Evolutionary conservation across 1,284 basidiomycete species (phyloP), one percentile per base, ranked within the genome.

Genomic region (Tilletia horrida): DNA sequence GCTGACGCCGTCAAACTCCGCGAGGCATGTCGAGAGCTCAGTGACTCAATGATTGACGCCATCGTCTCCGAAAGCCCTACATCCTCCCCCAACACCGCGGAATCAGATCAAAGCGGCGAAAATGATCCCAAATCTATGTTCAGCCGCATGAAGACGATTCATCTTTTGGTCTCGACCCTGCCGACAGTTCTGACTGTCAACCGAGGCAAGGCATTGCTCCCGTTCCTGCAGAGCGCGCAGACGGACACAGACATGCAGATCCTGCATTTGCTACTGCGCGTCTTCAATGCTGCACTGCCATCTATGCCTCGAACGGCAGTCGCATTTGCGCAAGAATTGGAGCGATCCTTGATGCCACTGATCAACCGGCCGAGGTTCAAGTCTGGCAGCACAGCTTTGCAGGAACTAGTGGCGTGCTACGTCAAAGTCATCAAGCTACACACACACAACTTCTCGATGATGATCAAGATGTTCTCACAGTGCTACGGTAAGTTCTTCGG

Each of bases 361-460:
- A 87, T 95, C 75, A 90, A 90, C 0, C 92, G 95, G 89, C 89
- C 78, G 9, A 71, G 71, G 43, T 67, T 67, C 27, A 71, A 65
- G 25, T 73, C 75, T 0, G 25, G 43, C 13, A 44, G n/a, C 9
- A 74, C 75, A 13, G 65, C 65, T 14, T 69, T 80, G 43, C 91
- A 94, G 83, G 93, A 96, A 82, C 88, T 89, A 8, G 89, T 98
- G 13, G 91, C 91, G 0, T 97, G 94, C 76, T 89, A 94, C 83
- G 95, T 93, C 80, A 86, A 88, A 0, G 89, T 91, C 2, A 89
- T 95, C 0, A 88, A 88, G 63, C 84, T 91, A 75, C 86, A 97
- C 35, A 97, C 96, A 0, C 89, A 91, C 73, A 91, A 96, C 74
- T 95, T 89, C 76, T 83, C 83, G 14, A 86, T 88, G 27, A 85